Percentiles rank a stretch among this genome's conserved stretches.
Conservation (phyloP, 208 protist species). For the Lotmaria passim region DNA sequence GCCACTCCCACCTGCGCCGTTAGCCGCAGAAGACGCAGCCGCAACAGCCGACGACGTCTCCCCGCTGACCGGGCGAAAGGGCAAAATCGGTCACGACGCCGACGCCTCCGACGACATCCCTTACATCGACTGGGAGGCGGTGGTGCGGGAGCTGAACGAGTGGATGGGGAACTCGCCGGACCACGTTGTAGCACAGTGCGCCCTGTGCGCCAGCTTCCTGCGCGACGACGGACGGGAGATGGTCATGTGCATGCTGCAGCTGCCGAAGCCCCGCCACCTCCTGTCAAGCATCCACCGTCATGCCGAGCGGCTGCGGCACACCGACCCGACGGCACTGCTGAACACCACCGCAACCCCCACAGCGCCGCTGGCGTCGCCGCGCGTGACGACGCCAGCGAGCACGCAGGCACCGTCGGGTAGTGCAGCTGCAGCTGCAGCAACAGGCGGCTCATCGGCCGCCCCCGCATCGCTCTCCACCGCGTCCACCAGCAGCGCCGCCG, state of each 20-base stretch:
- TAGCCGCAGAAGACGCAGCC: not conserved
- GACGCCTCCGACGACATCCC: conserved; percentile 15
- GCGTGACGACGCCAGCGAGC: no score
- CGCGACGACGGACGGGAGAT: conserved; percentile 81
- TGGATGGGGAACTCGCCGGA: conserved; percentile 38
- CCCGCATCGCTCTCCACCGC: not conserved
- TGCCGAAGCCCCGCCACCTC: conserved; percentile 42
- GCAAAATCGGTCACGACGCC: not conserved
- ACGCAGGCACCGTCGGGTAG: no score
- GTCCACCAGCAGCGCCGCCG: not conserved
- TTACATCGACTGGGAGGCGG: conserved; percentile 61
- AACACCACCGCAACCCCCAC: not conserved
- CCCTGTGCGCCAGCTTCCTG: conserved; percentile 75
- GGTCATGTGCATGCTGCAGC: conserved; percentile 78
- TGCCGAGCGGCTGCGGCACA: conserved; percentile 30
- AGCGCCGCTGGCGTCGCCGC: conserved; percentile 12
- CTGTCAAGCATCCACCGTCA: conserved; percentile 35
- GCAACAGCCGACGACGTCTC: not conserved
- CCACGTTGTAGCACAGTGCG: conserved; percentile 50
- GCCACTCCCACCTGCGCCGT: conserved; percentile 3
- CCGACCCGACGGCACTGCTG: conserved; percentile 2
- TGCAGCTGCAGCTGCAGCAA: conserved; percentile 5
- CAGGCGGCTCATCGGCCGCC: not conserved
- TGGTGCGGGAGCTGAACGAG: conserved; percentile 64
- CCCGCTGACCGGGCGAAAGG: not conserved